These are phyloP conservation scores for Oryza nivara DNA, from an alignment of 176 grass and related monocot species.

Conservation along the genomic window DNA sequence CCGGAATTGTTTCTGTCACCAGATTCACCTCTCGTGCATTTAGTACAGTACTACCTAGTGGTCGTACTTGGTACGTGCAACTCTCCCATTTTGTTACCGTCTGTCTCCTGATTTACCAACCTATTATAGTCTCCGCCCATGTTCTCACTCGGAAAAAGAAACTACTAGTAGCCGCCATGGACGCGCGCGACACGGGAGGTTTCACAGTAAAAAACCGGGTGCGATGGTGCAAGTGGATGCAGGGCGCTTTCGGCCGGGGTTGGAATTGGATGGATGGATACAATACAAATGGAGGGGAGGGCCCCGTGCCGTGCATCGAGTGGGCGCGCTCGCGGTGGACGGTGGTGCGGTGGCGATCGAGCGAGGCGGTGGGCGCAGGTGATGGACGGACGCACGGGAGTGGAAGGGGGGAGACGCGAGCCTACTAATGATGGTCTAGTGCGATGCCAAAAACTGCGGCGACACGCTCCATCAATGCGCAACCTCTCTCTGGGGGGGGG, in stretches of 20 bases:
- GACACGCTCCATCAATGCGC: constrained; percentile 44
- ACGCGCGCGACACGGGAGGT: background rate
- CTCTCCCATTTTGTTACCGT: background rate
- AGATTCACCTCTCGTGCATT: background rate
- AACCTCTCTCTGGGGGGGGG: background rate
- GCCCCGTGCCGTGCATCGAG: constrained; percentile 41
- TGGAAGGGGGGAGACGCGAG: background rate
- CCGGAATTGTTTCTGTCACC: background rate
- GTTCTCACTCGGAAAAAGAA: background rate
- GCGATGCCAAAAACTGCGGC: constrained; percentile 9
- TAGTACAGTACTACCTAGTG: background rate
- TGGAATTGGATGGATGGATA: constrained; percentile 6
- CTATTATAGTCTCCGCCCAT: background rate
- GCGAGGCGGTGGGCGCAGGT: constrained; percentile 27
- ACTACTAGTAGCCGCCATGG: background rate
- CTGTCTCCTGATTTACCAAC: background rate
- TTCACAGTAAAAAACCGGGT: background rate
- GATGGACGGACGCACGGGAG: constrained; percentile 25
- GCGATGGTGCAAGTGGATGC: background rate
- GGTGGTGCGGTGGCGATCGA: constrained; percentile 6
- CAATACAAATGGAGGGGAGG: background rate
- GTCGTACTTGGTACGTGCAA: background rate
- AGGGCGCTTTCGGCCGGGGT: background rate
- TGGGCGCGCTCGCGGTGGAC: background rate
- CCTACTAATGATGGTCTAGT: background rate